Evolutionary conservation across 2,329 filamentous ascomycete genomes (phyloP).

Genomic region (Penicillium concentricum): DNA sequence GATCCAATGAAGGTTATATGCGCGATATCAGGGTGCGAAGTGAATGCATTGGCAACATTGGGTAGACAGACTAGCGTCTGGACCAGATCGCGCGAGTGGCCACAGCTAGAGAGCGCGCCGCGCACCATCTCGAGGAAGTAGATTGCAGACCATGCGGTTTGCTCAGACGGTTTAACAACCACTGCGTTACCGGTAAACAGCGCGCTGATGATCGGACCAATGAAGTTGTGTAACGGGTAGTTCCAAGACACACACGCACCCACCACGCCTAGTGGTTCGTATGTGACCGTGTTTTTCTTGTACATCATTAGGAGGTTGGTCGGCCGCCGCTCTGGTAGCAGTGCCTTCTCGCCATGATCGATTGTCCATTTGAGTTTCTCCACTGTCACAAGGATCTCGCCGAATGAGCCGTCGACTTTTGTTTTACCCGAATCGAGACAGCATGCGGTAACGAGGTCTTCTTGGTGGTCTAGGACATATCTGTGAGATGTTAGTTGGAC

Average conservation of each 20-base stretch:
- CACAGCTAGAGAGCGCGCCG: constrained; percentile 76
- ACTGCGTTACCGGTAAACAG: constrained; percentile 91
- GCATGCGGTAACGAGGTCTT: constrained; percentile 78
- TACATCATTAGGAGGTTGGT: constrained; percentile 94
- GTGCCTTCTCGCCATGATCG: constrained; percentile 78
- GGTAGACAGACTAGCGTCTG: constrained; percentile 90
- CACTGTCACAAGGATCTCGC: constrained; percentile 88
- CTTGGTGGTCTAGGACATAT: constrained; percentile 84
- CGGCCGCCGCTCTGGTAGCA: constrained; percentile 69
- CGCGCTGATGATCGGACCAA: constrained; percentile 85
- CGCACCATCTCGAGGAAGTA: constrained; percentile 81
- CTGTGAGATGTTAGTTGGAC: constrained; percentile 29
- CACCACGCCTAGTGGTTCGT: constrained; percentile 90
- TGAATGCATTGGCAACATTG: constrained; percentile 73
- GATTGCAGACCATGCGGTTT: constrained; percentile 85
- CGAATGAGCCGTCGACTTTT: constrained; percentile 87
- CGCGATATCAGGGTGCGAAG: constrained; percentile 76
- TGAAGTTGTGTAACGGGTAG: constrained; percentile 92
- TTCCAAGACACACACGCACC: constrained; percentile 96
- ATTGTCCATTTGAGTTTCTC: constrained; percentile 97
- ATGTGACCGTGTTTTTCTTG: constrained; percentile 85
- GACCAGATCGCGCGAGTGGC: constrained; percentile 76
- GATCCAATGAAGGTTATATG: constrained; percentile 98
- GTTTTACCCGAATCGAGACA: constrained; percentile 96
- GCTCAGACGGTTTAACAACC: constrained; percentile 90